Evolutionary conservation across 129 eudicot species (phyloP).

Genomic region (Apium graveolens): DNA sequence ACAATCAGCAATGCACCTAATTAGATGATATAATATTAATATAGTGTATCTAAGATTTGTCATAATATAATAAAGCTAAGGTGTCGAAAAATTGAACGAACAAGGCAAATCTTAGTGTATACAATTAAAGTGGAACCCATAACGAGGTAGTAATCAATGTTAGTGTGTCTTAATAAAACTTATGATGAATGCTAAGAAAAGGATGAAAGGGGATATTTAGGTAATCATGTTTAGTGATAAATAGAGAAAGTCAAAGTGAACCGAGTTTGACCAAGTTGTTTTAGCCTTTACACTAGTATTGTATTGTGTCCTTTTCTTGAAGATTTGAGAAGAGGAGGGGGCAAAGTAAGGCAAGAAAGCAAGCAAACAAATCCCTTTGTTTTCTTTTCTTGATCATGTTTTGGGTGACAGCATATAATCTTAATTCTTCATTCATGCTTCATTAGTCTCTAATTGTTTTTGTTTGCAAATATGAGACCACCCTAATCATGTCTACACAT

Average conservation of each 20-base stretch:
- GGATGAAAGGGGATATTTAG: slow-evolving; percentile 10
- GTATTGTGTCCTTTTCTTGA: slow-evolving; percentile 3
- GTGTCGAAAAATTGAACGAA: background rate
- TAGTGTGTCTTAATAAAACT: slow-evolving; percentile 8
- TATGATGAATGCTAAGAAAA: background rate
- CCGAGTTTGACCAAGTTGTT: slow-evolving; percentile 5
- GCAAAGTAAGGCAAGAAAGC: slow-evolving; percentile 10
- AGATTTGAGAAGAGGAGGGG: background rate
- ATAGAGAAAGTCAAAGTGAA: background rate
- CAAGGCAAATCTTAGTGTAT: background rate
- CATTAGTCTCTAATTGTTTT: slow-evolving; percentile 11
- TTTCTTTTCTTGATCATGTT: slow-evolving; percentile 25
- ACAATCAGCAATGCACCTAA: background rate
- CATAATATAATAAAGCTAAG: background rate
- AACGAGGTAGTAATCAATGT: background rate
- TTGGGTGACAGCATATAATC: slow-evolving; percentile 18
- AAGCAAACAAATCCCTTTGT: slow-evolving; percentile 13
- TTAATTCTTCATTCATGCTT: background rate
- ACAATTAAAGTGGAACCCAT: slow-evolving; percentile 21
- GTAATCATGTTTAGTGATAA: slow-evolving; percentile 10
- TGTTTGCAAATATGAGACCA: slow-evolving; percentile 8
- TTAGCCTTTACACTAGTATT: background rate
- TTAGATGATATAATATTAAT: background rate
- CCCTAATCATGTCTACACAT: slow-evolving; percentile 15
- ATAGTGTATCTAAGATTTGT: background rate